Base-by-base conservation (phyloP, 106 monocot species). In the Phalaenopsis aphrodite region DNA sequence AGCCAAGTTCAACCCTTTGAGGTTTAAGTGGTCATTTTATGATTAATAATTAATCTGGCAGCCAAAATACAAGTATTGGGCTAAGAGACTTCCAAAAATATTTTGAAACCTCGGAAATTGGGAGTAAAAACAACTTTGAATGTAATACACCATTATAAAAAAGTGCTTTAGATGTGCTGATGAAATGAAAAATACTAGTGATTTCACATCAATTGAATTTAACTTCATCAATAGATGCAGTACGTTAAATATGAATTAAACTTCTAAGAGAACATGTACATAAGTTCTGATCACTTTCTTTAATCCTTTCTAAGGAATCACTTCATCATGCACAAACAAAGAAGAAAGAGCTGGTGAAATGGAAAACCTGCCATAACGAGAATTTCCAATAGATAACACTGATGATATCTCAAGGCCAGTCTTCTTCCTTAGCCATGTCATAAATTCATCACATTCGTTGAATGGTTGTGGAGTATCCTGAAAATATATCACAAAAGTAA, bases 361-460 rank as follows among this genome's bases (percentile, higher is more conserved):
- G 39, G 16, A 18, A 83, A 52, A 93, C 95, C 90, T 87, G 56
- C 90, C 95, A 76, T 82, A 80, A 30, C 37, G 57, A 1, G 95
- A 92, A 79, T 71, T 55, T 69, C 92, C 89, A 85, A 95, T 71
- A 41, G 84, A 83, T 39, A 95, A 78, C 47, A 81, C 83, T 3
- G 90, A 85, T 23, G 95, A 95, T 75, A 95, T 89, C 58, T 91
- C 90, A 72, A 55, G 17, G 14, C 87, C 92, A 11, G 90, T 58
- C 78, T 95, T 95, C 19, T 79, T 84, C 23, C 56, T 82, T 83
- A 95, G 77, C 95, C 95, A 95, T 79, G 84, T 83, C 83, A 95
- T 85, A 75, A 95, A 92, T 16, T 75, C 86, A 61, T 81, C 41
- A 71, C 78, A 67, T 68, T 89, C 88, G 38, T 79, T 82, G 49